Conservation (phyloP, 2,329 filamentous ascomycete species). For the Metarhizium anisopliae region DNA sequence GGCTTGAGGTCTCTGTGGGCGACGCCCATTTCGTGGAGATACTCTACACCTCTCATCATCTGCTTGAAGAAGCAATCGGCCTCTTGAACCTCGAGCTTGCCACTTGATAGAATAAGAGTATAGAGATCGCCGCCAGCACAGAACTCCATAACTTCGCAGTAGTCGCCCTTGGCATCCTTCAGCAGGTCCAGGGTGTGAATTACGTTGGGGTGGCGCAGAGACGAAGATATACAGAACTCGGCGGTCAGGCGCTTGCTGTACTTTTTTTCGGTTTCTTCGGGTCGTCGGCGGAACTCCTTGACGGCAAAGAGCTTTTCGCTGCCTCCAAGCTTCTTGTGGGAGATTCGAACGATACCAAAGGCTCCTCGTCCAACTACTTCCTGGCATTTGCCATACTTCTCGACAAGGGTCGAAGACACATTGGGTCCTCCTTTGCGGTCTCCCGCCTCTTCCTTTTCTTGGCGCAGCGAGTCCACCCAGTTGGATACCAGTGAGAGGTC, state of each 20-base stretch:
- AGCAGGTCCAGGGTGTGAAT: conserved; percentile 95
- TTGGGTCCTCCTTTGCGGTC: conserved; percentile 73
- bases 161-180: conserved; percentile 93
- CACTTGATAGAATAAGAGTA: conserved; percentile 81
- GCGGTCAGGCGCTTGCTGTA: conserved; percentile 96
- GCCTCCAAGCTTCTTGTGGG: conserved; percentile 84
- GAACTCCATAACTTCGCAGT: conserved; percentile 99
- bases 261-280: conserved; percentile 91
- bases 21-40: conserved; percentile 99
- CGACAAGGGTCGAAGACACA: conserved; percentile 64
- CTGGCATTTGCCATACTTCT: conserved; percentile 98
- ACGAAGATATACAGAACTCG: conserved; percentile 97
- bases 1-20: conserved; percentile 95
- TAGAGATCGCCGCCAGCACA: conserved; percentile 95
- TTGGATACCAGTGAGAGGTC: conserved; percentile 88
- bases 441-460: conserved; percentile 75
- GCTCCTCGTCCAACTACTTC: conserved; percentile 93
- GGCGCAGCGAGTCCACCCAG: conserved; percentile 90
- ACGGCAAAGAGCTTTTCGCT: conserved; percentile 92
- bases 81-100: conserved; percentile 84
- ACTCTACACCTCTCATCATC: conserved; percentile 97
- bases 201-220: conserved; percentile 91
- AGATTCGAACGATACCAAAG: conserved; percentile 95
- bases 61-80: conserved; percentile 99
- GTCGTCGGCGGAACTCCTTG: conserved; percentile 92